These are phyloP conservation scores for Parastagonospora avenae DNA, from an alignment of 2,329 filamentous ascomycete species.

Conservation along the genomic window DNA sequence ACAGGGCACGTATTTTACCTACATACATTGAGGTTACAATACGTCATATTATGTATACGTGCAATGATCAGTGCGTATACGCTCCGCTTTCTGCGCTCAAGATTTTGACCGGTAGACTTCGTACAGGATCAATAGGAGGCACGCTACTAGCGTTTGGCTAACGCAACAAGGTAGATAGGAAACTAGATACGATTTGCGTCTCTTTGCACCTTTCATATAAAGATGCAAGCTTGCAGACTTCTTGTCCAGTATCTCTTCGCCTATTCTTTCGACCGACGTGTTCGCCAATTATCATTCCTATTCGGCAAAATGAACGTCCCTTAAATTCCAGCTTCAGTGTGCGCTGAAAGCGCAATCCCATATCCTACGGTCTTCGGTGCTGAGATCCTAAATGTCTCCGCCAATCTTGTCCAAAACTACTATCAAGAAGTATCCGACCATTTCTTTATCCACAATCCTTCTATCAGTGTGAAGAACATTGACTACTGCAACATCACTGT, in stretches of 20 bases:
- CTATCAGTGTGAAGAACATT: neutral
- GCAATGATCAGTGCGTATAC: neutral
- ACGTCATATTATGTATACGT: neutral
- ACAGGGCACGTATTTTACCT: neutral
- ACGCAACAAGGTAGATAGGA: neutral
- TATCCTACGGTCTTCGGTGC: conserved; percentile 14
- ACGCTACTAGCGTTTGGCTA: neutral
- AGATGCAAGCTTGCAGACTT: neutral
- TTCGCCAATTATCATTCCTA: neutral
- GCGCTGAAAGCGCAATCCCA: conserved; percentile 7
- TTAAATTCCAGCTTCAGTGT: conserved; percentile 1
- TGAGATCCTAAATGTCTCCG: conserved; percentile 16
- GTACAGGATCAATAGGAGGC: neutral
- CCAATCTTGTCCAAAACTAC: conserved; percentile 16
- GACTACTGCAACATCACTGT: conserved; percentile 28
- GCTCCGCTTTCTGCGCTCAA: neutral
- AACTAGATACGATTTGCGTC: neutral
- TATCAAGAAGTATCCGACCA: conserved; percentile 9
- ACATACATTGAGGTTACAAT: neutral
- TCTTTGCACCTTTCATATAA: neutral
- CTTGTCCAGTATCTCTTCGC: neutral
- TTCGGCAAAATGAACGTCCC: neutral
- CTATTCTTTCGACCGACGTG: neutral
- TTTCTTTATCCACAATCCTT: conserved; percentile 14
- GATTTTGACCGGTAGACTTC: neutral